A percentile compares a stretch with the other conserved stretches of the same genome.
phyloP scores from a whole-genome alignment of 2,329 filamentous ascomycete genomes.

The Hawksworthiomyces lignivorus region DNA sequence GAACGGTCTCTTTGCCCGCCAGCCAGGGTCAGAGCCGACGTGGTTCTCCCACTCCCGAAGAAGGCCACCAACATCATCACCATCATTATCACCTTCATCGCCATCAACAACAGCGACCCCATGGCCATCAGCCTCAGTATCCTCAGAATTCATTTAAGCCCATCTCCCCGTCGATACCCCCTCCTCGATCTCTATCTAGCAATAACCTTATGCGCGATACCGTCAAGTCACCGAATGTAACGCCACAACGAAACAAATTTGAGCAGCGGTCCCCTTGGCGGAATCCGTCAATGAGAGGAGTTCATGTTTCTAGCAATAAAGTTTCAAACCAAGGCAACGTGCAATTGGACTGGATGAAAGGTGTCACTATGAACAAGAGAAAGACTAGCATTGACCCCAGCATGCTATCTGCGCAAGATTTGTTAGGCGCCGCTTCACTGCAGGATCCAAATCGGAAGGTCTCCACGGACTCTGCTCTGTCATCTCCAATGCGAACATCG shows the following conservation, averaged over 20 bases:
- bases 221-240: slow-evolving; percentile 25
- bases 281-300: slow-evolving; percentile 53
- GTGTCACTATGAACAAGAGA: slow-evolving; percentile 55
- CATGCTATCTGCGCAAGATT: slow-evolving; percentile 3
- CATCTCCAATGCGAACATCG: slow-evolving; percentile 37
- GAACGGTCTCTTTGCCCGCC: neutral
- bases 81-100: neutral
- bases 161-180: slow-evolving; percentile 3
- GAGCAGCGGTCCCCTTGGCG: slow-evolving; percentile 39
- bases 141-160: slow-evolving; percentile 1
- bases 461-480: slow-evolving; percentile 12
- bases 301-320: slow-evolving; percentile 29
- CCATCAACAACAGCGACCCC: neutral
- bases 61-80: neutral
- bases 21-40: slow-evolving; percentile 7
- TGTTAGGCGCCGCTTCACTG: neutral
- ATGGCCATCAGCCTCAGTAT: neutral
- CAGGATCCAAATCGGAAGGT: slow-evolving; percentile 7
- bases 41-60: slow-evolving; percentile 1
- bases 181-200: slow-evolving; percentile 3
- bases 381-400: slow-evolving; percentile 33
- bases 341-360: slow-evolving; percentile 63
- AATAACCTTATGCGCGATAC: slow-evolving; percentile 8
- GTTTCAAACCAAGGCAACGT: slow-evolving; percentile 40
- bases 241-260: slow-evolving; percentile 30